phyloP scores from a whole-genome alignment of 1,139 yeast genomes.

The Kurtzmaniella quercitrusa region DNA sequence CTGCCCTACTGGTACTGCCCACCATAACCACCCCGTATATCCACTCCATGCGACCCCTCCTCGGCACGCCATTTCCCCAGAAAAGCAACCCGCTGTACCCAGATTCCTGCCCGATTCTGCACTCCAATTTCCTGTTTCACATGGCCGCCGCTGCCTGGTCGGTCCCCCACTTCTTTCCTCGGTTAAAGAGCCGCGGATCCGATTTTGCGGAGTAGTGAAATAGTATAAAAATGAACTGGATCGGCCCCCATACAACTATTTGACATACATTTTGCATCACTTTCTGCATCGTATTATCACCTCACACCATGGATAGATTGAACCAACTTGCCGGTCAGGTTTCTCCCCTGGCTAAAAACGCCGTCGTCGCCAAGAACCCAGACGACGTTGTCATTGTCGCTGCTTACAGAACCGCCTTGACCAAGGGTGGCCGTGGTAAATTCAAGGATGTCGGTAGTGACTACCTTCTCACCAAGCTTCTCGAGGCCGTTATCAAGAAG shows the following conservation, averaged over 20 bases:
- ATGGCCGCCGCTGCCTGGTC: not conserved
- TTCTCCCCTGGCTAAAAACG: conserved; percentile 41
- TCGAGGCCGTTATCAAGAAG: conserved; percentile 57
- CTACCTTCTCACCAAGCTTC: conserved; percentile 62
- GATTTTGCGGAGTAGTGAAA: not conserved
- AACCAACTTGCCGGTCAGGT: conserved; percentile 57
- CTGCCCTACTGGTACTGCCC: no score
- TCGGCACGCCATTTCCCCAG: no score
- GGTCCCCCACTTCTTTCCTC: not conserved
- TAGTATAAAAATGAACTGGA: not conserved
- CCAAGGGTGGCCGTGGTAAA: conserved; percentile 80
- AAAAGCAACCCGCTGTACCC: not conserved
- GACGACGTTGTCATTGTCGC: conserved; percentile 85
- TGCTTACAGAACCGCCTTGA: conserved; percentile 86
- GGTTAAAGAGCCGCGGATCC: not conserved
- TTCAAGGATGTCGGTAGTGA: conserved; percentile 76
- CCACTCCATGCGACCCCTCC: no score
- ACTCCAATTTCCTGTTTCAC: not conserved
- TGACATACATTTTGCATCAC: not conserved
- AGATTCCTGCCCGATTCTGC: not conserved
- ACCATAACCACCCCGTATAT: no score
- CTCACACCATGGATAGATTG: conserved; percentile 50
- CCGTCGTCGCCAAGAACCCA: conserved; percentile 54
- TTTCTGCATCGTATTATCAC: not conserved
- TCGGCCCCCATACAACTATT: not conserved